Conservation (phyloP, 345 rosid species). For the Barbarea vulgaris region DNA sequence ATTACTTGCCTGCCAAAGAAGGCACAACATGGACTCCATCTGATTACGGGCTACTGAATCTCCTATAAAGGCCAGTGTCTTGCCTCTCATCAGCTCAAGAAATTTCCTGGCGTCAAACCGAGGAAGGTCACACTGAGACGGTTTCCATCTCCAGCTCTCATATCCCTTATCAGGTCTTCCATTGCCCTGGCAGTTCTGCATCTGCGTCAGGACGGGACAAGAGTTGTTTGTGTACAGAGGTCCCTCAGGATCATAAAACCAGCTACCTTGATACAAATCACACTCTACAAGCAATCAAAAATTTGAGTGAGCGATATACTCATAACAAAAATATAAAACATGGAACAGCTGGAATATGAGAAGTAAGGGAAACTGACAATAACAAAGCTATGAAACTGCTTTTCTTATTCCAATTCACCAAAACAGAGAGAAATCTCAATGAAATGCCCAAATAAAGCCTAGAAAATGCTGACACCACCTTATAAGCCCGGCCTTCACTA, state of each 20-base stretch:
- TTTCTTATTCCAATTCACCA: slow-evolving; percentile 1
- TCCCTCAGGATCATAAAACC: slow-evolving; percentile 83
- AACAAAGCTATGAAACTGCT: slow-evolving; percentile 2
- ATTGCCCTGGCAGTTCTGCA: slow-evolving; percentile 99
- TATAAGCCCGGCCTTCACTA: neutral
- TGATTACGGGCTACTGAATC: slow-evolving; percentile 99
- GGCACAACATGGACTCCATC: slow-evolving; percentile 96
- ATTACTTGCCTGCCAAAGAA: slow-evolving; percentile 96
- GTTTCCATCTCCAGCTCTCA: slow-evolving; percentile 97
- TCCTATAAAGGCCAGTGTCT: slow-evolving; percentile 88
- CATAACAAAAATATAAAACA: neutral
- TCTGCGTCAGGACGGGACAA: slow-evolving; percentile 89
- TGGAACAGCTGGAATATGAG: slow-evolving; percentile 5
- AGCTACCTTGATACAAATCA: slow-evolving; percentile 77
- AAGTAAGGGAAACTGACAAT: slow-evolving; percentile 3
- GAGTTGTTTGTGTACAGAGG: slow-evolving; percentile 89
- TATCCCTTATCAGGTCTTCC: slow-evolving; percentile 94
- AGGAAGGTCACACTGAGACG: slow-evolving; percentile 82
- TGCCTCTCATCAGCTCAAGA: slow-evolving; percentile 91
- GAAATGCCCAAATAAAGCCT: slow-evolving; percentile 6
- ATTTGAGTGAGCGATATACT: neutral
- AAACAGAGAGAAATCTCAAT: slow-evolving; percentile 7
- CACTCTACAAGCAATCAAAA: slow-evolving; percentile 56
- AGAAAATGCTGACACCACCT: neutral
- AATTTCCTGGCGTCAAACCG: slow-evolving; percentile 87